Evolutionary conservation across 208 protist species (phyloP).

Genomic region (Trypanosoma mega): DNA sequence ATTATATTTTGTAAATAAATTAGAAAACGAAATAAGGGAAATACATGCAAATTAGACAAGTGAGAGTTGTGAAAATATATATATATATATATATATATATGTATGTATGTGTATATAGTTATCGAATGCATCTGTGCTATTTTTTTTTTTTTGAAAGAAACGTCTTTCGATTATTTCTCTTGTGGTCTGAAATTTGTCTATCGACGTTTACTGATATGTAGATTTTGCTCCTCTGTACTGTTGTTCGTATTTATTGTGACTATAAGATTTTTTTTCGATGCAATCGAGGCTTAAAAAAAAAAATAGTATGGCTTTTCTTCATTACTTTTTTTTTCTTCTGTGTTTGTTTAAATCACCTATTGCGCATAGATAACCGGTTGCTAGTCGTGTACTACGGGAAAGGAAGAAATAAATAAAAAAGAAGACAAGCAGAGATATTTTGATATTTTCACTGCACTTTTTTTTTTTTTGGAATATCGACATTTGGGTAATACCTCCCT

Average conservation of each 20-base stretch:
- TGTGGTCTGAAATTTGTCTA: no score
- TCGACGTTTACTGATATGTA: background rate
- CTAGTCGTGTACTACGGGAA: no score
- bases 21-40: no score
- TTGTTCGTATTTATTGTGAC: slow-evolving; percentile 2
- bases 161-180: no score
- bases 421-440: slow-evolving; percentile 10
- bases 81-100: no score
- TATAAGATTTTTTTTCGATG: no score
- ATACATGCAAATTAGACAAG: no score
- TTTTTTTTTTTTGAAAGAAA: slow-evolving; percentile 13
- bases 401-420: slow-evolving; percentile 19
- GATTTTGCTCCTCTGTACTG: background rate
- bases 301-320: no score
- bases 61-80: no score
- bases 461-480: background rate
- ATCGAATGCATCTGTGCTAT: background rate
- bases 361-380: no score
- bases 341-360: slow-evolving; percentile 5
- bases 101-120: no score
- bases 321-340: slow-evolving; percentile 21
- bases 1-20: slow-evolving; percentile 13
- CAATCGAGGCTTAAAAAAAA: no score
- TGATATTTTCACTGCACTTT: background rate
- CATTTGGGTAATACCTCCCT: background rate